Evolutionary conservation across 371 early-diverging fungal species (phyloP).

Genomic region (Rhizopus delemar): DNA sequence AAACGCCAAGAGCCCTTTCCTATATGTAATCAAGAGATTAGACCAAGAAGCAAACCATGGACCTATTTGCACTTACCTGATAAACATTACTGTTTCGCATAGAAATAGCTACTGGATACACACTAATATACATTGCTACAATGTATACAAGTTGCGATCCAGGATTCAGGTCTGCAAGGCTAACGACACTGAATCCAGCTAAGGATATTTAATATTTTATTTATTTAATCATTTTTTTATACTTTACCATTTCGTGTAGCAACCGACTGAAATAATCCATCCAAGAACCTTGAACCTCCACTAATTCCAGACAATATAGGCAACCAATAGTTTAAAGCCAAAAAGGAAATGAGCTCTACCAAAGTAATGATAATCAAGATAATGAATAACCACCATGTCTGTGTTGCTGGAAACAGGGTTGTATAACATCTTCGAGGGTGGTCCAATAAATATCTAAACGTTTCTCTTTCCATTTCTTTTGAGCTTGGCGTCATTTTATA

Average conservation of each 20-base stretch:
- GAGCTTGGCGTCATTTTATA: slow-evolving; percentile 34
- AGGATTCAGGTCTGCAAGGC: slow-evolving; percentile 46
- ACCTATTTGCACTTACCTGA: slow-evolving; percentile 29
- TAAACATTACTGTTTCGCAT: slow-evolving; percentile 57
- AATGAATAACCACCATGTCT: slow-evolving; percentile 51
- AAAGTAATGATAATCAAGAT: slow-evolving; percentile 41
- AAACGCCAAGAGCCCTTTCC: slow-evolving; percentile 54
- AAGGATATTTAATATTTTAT: background rate
- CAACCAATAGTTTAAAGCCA: slow-evolving; percentile 48
- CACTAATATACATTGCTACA: slow-evolving; percentile 57
- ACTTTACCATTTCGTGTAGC: slow-evolving; percentile 49
- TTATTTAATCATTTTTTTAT: background rate
- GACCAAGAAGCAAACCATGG: background rate
- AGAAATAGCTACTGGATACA: slow-evolving; percentile 55
- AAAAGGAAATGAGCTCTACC: slow-evolving; percentile 40
- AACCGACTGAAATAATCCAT: slow-evolving; percentile 52
- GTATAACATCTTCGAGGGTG: slow-evolving; percentile 55
- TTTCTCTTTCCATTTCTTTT: slow-evolving; percentile 38
- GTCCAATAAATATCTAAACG: slow-evolving; percentile 41
- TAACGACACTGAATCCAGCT: slow-evolving; percentile 50
- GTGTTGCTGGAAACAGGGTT: slow-evolving; percentile 45
- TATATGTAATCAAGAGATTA: slow-evolving; percentile 3
- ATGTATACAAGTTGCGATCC: slow-evolving; percentile 49
- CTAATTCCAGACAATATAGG: slow-evolving; percentile 38
- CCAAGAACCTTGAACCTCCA: slow-evolving; percentile 48